These are phyloP conservation scores for Penicillium sp. DNA, from an alignment of 2,329 filamentous ascomycete species.

Conservation along the genomic window DNA sequence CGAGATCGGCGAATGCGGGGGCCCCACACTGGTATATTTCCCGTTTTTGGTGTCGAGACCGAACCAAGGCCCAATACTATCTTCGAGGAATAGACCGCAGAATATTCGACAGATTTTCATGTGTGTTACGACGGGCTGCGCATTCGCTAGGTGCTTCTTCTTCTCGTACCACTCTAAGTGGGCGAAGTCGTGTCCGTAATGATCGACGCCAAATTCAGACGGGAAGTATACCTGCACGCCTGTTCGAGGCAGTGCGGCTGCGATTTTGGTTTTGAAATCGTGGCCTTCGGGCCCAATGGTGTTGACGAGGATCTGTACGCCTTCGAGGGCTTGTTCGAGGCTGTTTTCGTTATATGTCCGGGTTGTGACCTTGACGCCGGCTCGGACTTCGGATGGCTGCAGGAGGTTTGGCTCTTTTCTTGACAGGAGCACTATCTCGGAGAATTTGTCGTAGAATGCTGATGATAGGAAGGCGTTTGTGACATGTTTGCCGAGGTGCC, in stretches of 20 bases:
- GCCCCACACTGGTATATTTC: slow-evolving; percentile 33
- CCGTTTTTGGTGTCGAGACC: slow-evolving; percentile 28
- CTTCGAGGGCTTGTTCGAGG: slow-evolving; percentile 26
- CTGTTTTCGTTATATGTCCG: slow-evolving; percentile 24
- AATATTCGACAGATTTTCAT: slow-evolving; percentile 4
- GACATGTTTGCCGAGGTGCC: slow-evolving; percentile 17
- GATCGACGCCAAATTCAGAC: slow-evolving; percentile 43
- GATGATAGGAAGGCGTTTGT: slow-evolving; percentile 24
- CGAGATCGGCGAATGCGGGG: slow-evolving; percentile 23
- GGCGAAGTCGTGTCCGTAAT: slow-evolving; percentile 24
- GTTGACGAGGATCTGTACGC: slow-evolving; percentile 36
- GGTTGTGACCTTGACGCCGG: slow-evolving; percentile 14
- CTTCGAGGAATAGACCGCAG: slow-evolving; percentile 1
- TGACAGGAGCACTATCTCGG: slow-evolving; percentile 27
- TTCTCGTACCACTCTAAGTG: slow-evolving; percentile 11
- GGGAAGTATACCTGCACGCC: slow-evolving; percentile 34
- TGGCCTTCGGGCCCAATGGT: slow-evolving; percentile 29
- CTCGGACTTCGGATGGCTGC: not conserved
- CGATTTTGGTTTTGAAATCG: slow-evolving; percentile 31
- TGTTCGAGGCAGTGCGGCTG: slow-evolving; percentile 24
- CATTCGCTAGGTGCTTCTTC: slow-evolving; percentile 2
- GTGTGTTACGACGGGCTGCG: slow-evolving; percentile 11
- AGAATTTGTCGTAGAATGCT: slow-evolving; percentile 20
- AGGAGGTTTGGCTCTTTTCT: slow-evolving; percentile 9
- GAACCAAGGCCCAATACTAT: slow-evolving; percentile 33